Conservation (phyloP, 78 protist species). For the Polysphondylium violaceum region DNA sequence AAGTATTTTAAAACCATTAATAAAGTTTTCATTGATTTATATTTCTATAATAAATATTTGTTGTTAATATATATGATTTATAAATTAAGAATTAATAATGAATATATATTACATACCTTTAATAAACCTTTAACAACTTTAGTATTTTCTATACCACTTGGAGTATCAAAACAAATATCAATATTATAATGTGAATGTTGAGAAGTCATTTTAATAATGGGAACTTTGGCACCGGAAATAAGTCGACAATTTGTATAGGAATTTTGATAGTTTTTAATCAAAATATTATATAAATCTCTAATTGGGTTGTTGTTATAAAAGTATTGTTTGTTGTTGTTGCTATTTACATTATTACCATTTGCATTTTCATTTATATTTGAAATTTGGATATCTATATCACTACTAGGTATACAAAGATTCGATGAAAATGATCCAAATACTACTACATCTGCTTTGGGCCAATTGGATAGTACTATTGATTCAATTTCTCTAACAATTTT, state of each 20-base stretch:
- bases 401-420: conserved; percentile 44
- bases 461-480: conserved; percentile 13
- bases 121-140: conserved; percentile 36
- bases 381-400: conserved; percentile 68
- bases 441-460: conserved; percentile 67
- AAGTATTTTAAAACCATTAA: conserved; percentile 83
- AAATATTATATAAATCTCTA: conserved; percentile 9
- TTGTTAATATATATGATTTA: background rate
- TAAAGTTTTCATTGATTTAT: conserved; percentile 66
- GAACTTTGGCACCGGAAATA: conserved; percentile 82
- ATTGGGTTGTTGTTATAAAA: conserved; percentile 12
- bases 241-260: conserved; percentile 46
- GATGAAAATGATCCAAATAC: conserved; percentile 73
- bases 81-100: background rate
- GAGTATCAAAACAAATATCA: conserved; percentile 83
- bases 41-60: conserved; percentile 1
- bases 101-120: conserved; percentile 25
- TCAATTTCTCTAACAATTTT: conserved; percentile 37
- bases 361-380: conserved; percentile 25
- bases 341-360: conserved; percentile 11
- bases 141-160: conserved; percentile 73
- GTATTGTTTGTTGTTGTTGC: too few relatives aligned
- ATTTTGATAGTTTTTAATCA: conserved; percentile 25
- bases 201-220: conserved; percentile 78
- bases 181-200: conserved; percentile 22